A percentile compares a stretch with the other conserved stretches of the same genome.
phyloP scores from a whole-genome alignment of 2,329 filamentous ascomycete genomes.

The Cordyceps sp. region DNA sequence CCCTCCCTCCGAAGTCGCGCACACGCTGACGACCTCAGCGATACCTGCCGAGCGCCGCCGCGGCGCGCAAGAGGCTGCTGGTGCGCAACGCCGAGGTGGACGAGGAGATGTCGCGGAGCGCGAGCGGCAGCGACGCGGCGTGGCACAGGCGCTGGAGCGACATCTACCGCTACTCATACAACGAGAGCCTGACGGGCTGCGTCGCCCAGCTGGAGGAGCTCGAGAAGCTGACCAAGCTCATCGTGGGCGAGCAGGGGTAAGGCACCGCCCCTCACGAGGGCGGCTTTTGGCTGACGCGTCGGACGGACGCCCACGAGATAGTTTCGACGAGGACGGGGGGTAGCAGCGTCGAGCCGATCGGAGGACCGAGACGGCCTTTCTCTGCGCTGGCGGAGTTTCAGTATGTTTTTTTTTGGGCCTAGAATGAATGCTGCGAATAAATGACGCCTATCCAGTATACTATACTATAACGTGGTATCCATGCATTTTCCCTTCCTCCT shows the following conservation, averaged over 20 bases:
- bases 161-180: constrained; percentile 39
- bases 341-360: no score
- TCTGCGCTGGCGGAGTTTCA: no score
- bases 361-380: no score
- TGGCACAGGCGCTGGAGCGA: constrained; percentile 33
- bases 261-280: neutral
- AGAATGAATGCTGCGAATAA: no score
- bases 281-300: neutral
- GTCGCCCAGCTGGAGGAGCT: constrained; percentile 36
- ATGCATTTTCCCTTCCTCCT: neutral
- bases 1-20: neutral
- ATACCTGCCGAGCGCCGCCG: constrained; percentile 39
- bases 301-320: no score
- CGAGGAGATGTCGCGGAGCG: constrained; percentile 10
- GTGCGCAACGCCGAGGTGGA: constrained; percentile 33
- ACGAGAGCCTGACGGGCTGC: constrained; percentile 35
- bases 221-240: constrained; percentile 38
- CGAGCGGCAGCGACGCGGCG: constrained; percentile 9
- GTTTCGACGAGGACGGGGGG: constrained; percentile 11
- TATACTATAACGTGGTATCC: neutral
- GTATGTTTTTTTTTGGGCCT: neutral
- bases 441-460: neutral
- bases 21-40: constrained; percentile 11
- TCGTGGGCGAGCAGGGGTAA: constrained; percentile 36
- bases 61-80: constrained; percentile 32